A percentile compares a stretch with the other conserved stretches of the same genome.
Conservation (phyloP, 1,284 basidiomycete species). For the Cryptococcus hybrid region DNA sequence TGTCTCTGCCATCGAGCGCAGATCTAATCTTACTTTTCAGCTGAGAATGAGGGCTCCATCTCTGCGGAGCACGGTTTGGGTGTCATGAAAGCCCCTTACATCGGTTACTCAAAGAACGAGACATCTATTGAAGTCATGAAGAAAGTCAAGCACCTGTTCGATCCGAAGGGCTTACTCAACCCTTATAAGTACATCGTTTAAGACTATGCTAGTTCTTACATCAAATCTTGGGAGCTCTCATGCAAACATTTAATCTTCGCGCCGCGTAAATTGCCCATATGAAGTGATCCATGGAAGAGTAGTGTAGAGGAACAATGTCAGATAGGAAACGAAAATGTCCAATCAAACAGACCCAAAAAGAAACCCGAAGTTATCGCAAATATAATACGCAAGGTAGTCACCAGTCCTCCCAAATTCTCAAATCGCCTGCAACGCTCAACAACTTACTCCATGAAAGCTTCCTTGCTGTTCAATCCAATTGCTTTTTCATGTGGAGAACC, state of each 20-base stretch:
- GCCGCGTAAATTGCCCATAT: background rate
- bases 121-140: constrained; percentile 86
- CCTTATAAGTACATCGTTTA: constrained; percentile 49
- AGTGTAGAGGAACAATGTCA: too few relatives aligned
- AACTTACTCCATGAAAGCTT: background rate
- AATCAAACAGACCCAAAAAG: background rate
- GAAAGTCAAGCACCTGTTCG: constrained; percentile 85
- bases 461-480: background rate
- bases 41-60: constrained; percentile 72
- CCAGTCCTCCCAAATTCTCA: background rate
- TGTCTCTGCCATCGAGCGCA: background rate
- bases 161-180: constrained; percentile 85
- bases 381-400: background rate
- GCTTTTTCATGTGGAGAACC: background rate
- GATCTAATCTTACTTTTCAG: constrained; percentile 12
- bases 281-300: background rate
- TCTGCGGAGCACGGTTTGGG: constrained; percentile 93
- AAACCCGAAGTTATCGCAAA: background rate
- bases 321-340: background rate
- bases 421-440: background rate
- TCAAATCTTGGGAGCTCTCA: background rate
- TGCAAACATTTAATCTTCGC: background rate
- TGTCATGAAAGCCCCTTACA: constrained; percentile 88
- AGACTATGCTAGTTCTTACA: background rate
- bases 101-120: constrained; percentile 81